Evolutionary conservation across 2,329 filamentous ascomycete genomes (phyloP).

Genomic region (Cladosporium velox): DNA sequence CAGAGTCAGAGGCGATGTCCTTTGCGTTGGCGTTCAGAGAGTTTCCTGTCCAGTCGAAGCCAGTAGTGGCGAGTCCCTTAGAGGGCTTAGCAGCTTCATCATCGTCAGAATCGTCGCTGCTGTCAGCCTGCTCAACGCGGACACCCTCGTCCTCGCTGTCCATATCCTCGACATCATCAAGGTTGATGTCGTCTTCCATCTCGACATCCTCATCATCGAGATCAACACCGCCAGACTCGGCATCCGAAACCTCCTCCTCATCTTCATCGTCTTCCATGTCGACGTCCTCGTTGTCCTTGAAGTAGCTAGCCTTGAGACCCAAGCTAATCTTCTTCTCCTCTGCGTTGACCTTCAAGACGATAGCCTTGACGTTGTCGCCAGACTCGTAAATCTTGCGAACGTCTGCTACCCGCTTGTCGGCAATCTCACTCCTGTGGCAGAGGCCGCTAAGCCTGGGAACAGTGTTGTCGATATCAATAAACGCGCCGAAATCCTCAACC

Average conservation of each 20-base stretch:
- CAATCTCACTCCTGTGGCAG: slow-evolving; percentile 90
- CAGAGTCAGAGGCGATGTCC: slow-evolving; percentile 55
- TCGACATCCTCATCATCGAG: slow-evolving; percentile 36
- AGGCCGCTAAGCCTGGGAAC: slow-evolving; percentile 81
- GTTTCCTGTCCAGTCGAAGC: slow-evolving; percentile 85
- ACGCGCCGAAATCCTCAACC: slow-evolving; percentile 92
- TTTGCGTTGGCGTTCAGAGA: slow-evolving; percentile 56
- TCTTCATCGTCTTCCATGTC: slow-evolving; percentile 42
- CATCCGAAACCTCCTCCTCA: slow-evolving; percentile 32
- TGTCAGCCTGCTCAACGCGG: slow-evolving; percentile 50
- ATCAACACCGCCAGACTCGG: slow-evolving; percentile 29
- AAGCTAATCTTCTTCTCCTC: slow-evolving; percentile 81
- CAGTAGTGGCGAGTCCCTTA: slow-evolving; percentile 64
- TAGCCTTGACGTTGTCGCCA: slow-evolving; percentile 91
- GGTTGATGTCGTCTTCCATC: slow-evolving; percentile 40
- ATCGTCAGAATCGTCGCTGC: slow-evolving; percentile 35
- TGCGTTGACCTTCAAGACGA: slow-evolving; percentile 74
- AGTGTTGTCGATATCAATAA: slow-evolving; percentile 85
- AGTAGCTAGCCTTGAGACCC: slow-evolving; percentile 89
- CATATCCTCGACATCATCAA: slow-evolving; percentile 46
- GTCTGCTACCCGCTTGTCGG: slow-evolving; percentile 77
- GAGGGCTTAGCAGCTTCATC: slow-evolving; percentile 34
- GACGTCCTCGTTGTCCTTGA: slow-evolving; percentile 56
- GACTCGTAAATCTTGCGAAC: slow-evolving; percentile 87
- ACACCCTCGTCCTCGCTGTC: slow-evolving; percentile 53